Evolutionary conservation across 805 yeast genomes (phyloP).

Genomic region (Metschnikowia santaceciliae): DNA sequence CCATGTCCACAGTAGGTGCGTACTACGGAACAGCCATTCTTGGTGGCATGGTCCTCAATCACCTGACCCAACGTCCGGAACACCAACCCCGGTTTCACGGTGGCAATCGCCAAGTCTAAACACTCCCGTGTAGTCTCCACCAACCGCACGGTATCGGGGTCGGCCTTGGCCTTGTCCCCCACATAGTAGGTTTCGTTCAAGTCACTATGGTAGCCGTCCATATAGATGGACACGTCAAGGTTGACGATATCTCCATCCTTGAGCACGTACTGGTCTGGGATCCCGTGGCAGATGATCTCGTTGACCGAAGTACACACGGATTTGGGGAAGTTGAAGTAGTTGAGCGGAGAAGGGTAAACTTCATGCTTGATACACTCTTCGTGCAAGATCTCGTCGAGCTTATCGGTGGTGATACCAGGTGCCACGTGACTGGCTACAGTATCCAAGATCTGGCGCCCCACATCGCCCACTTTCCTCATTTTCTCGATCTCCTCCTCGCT

Average conservation of each 20-base stretch:
- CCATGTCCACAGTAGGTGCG: constrained; percentile 95
- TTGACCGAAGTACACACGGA: constrained; percentile 90
- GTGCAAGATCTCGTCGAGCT: constrained; percentile 81
- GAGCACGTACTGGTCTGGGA: constrained; percentile 84
- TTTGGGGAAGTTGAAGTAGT: constrained; percentile 91
- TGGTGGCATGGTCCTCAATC: constrained; percentile 81
- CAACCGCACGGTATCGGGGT: constrained; percentile 78
- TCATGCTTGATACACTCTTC: constrained; percentile 82
- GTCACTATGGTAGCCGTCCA: constrained; percentile 90
- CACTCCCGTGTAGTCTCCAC: constrained; percentile 88
- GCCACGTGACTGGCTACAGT: constrained; percentile 75
- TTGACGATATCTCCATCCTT: constrained; percentile 94
- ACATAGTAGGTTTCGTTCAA: constrained; percentile 95
- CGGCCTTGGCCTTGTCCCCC: constrained; percentile 79
- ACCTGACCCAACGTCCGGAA: constrained; percentile 83
- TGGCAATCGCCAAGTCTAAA: constrained; percentile 74
- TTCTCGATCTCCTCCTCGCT: constrained; percentile 66
- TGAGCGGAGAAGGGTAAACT: constrained; percentile 92
- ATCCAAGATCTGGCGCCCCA: constrained; percentile 88
- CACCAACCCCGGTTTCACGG: constrained; percentile 87
- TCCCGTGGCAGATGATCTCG: constrained; percentile 95
- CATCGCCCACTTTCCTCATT: constrained; percentile 68
- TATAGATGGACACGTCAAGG: constrained; percentile 80
- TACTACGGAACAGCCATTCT: constrained; percentile 79
- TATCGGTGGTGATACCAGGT: constrained; percentile 93